These are phyloP conservation scores for Fusarium falciforme DNA, from an alignment of 2,329 filamentous ascomycete genomes.

Conservation along the genomic window DNA sequence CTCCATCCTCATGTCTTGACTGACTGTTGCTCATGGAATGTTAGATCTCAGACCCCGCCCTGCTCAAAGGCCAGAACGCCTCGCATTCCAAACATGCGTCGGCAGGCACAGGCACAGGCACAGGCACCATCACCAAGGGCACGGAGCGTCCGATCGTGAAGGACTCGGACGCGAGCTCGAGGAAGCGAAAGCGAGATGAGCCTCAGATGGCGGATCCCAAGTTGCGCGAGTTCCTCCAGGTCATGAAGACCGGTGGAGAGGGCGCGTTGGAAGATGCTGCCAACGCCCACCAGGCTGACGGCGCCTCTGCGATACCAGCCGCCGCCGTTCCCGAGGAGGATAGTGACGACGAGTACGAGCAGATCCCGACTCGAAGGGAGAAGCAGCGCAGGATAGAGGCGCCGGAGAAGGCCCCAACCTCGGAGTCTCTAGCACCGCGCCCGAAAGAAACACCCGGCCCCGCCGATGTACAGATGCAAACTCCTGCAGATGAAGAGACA, in stretches of 20 bases:
- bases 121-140: conserved; percentile 21
- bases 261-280: conserved; percentile 49
- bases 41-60: conserved; percentile 58
- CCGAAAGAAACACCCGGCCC: conserved; percentile 30
- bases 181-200: conserved; percentile 76
- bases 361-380: conserved; percentile 65
- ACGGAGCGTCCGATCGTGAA: conserved; percentile 40
- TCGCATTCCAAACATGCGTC: conserved; percentile 40
- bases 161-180: conserved; percentile 60
- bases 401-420: conserved; percentile 36
- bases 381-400: conserved; percentile 56
- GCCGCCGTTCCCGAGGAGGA: conserved; percentile 64
- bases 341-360: conserved; percentile 82
- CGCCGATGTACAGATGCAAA: conserved; percentile 17
- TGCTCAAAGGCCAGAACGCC: conserved; percentile 44
- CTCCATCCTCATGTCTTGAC: conserved; percentile 28
- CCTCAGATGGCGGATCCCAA: conserved; percentile 77
- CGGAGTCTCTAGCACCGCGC: conserved; percentile 31
- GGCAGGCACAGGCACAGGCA: conserved; percentile 10
- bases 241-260: conserved; percentile 73
- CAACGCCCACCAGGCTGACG: conserved; percentile 35
- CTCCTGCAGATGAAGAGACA: conserved; percentile 29
- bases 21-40: conserved; percentile 52
- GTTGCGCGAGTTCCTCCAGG: conserved; percentile 85
- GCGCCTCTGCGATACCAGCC: conserved; percentile 33